Evolutionary conservation across 163 green algal genomes (phyloP).

Genomic region (Volvox carteri): DNA sequence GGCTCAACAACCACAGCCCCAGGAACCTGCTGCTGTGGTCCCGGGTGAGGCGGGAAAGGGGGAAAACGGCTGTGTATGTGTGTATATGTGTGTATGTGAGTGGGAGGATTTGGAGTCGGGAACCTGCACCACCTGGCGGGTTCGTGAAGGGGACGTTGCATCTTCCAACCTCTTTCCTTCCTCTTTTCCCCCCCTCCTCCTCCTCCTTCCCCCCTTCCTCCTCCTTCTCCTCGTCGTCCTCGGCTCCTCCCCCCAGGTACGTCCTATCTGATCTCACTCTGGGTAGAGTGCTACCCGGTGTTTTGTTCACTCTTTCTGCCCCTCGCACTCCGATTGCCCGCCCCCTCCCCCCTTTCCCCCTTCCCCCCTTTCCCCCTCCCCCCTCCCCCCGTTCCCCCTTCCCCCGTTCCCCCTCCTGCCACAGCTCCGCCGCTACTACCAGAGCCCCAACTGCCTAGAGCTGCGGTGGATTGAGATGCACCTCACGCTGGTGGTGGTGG

Average conservation of each 20-base stretch:
- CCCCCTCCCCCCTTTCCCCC: not conserved
- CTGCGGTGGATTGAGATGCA: constrained; percentile 46
- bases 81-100: too few relatives aligned
- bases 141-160: too few relatives aligned
- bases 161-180: too few relatives aligned
- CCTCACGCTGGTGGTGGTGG: constrained; percentile 26
- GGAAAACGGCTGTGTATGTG: too few relatives aligned
- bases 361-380: constrained; percentile 3
- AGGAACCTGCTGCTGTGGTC: constrained; percentile 38
- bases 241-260: too few relatives aligned
- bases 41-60: not conserved
- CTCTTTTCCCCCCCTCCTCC: too few relatives aligned
- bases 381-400: not conserved
- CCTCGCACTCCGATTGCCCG: not conserved
- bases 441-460: constrained; percentile 37
- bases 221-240: too few relatives aligned
- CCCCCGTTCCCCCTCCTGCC: not conserved
- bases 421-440: constrained; percentile 43
- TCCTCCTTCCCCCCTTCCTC: too few relatives aligned
- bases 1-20: constrained; percentile 35
- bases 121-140: too few relatives aligned
- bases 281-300: too few relatives aligned
- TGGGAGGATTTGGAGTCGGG: too few relatives aligned
- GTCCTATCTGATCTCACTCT: too few relatives aligned
- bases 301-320: not conserved